Evolutionary conservation across 192 early-diverging fungal genomes (phyloP), one percentile per base, ranked within the genome.

Genomic region (Entomortierella beljakovae): DNA sequence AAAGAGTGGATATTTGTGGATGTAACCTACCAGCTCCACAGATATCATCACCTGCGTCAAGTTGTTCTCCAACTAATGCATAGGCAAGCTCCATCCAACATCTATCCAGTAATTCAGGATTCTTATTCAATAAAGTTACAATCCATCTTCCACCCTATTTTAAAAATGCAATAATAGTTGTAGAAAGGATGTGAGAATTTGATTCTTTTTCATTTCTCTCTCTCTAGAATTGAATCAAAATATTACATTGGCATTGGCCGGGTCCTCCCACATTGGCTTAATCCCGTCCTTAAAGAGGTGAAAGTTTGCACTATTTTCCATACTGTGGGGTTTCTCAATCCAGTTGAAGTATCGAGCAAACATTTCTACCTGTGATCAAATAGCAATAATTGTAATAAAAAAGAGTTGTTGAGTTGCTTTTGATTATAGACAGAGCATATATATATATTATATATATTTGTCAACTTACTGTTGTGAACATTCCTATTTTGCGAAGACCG

Each of bases 201-300:
- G n/a, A n/a, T n/a, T n/a, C n/a, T n/a, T n/a, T n/a, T n/a, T n/a
- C n/a, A 53, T 52, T 11, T 23, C 9, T 18, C 51, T 6, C 51
- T 3, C 9, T 53, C 23, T 57, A 0, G 29, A 65, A 43, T 16
- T n/a, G n/a, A 35, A 10, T 26, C 20, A 63, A 13, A 57, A 11
- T 2, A 46, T 71, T 75, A 83, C 82, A 35, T 80, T 83, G 18
- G 68, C 72, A 60, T 83, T 83, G 1, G 82, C 82, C 0, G 82
- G 82, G 50, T 83, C 77, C 37, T 83, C 82, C 82, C 82, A 83
- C 77, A 83, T 80, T 18, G 82, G 82, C 61, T 81, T 83, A 62
- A 83, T 83, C 5, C 80, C 80, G 23, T 80, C 69, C 40, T 83
- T 83, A 63, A 83, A 83, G 13, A 83, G 57, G 46, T 83, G 82